Evolutionary conservation across 345 rosid genomes (phyloP).

Genomic region (Geranium brycei): DNA sequence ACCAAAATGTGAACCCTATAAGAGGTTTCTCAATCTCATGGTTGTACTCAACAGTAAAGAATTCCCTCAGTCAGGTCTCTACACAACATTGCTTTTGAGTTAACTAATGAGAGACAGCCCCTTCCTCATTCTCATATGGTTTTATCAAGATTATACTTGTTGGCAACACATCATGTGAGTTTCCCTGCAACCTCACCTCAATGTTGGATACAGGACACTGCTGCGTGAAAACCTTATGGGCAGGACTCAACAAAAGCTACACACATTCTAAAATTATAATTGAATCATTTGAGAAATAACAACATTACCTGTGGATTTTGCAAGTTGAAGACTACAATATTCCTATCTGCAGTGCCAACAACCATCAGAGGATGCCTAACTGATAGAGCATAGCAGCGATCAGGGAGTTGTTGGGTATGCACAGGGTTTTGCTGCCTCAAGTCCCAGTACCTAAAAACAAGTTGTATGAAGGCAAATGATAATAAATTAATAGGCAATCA

Average conservation of each 20-base stretch:
- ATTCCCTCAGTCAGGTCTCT: no score
- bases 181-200: no score
- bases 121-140: no score
- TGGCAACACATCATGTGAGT: background rate
- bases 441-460: conserved; percentile 73
- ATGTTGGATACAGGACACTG: no score
- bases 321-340: conserved; percentile 68
- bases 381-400: conserved; percentile 73
- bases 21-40: no score
- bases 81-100: no score
- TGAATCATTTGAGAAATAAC: conserved; percentile 3
- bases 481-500: background rate
- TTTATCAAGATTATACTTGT: no score
- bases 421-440: conserved; percentile 73
- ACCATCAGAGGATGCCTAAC: conserved; percentile 91
- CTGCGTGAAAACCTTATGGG: background rate
- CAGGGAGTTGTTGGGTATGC: conserved; percentile 91
- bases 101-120: no score
- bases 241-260: background rate
- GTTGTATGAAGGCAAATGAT: background rate
- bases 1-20: no score
- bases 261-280: background rate
- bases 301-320: conserved; percentile 76
- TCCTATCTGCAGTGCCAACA: conserved; percentile 95
- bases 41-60: no score